Percentiles rank a stretch among this genome's conserved stretches.
phyloP scores from a whole-genome alignment of 148 eudicot species.

The Vaccinium darrowii region DNA sequence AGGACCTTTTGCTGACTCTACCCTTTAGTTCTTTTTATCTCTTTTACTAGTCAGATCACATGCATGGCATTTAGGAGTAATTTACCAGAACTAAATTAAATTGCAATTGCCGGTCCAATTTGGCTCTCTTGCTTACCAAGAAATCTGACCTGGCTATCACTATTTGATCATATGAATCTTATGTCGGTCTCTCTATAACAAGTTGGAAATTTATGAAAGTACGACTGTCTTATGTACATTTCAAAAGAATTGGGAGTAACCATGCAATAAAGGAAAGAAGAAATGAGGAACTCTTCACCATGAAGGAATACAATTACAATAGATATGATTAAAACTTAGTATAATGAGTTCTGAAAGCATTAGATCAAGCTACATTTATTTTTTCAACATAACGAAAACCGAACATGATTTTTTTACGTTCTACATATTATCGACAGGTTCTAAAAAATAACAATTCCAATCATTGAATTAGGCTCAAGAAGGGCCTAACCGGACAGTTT shows the following conservation, averaged over 20 bases:
- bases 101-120: neutral
- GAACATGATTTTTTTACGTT: no score
- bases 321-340: no score
- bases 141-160: neutral
- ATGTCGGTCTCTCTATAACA: neutral
- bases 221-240: neutral
- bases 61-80: neutral
- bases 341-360: neutral
- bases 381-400: neutral
- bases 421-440: neutral
- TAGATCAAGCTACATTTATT: neutral
- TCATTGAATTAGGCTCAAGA: neutral
- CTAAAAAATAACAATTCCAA: no score
- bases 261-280: neutral
- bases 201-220: neutral
- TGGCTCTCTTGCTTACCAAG: neutral
- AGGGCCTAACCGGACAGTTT: neutral
- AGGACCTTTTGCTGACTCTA: neutral
- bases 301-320: neutral
- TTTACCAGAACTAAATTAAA: neutral
- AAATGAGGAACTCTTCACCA: neutral
- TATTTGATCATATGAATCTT: neutral
- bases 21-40: neutral
- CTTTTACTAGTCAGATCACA: slow-evolving; percentile 3
- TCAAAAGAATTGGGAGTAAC: neutral